Conservation (phyloP, 106 monocot genomes). For the Dendrobium nobile region DNA sequence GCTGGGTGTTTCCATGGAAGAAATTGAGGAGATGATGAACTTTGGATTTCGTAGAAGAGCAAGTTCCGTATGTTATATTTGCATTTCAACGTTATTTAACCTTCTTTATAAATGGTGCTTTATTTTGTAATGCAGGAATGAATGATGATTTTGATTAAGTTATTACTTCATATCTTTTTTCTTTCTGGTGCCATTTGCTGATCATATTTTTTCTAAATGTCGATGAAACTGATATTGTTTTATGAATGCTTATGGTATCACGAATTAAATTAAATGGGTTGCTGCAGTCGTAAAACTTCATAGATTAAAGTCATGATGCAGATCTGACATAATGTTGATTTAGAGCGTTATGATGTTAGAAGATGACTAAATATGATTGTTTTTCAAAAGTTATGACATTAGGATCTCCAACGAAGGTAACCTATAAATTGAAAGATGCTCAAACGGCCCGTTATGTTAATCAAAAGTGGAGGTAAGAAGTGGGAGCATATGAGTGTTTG, state of each 20-base stretch:
- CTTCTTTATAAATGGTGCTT: no score
- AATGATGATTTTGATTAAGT: background rate
- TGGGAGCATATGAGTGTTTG: background rate
- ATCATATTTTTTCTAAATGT: background rate
- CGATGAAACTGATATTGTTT: background rate
- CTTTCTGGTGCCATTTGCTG: background rate
- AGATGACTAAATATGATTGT: background rate
- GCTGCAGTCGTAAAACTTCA: background rate
- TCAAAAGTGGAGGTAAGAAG: background rate
- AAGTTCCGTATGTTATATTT: conserved; percentile 27
- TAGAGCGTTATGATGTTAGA: background rate
- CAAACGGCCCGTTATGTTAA: background rate
- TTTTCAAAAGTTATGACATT: background rate
- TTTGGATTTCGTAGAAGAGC: conserved; percentile 50
- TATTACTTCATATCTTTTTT: background rate
- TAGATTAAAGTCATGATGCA: background rate
- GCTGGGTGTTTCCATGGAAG: conserved; percentile 69
- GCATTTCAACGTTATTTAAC: background rate
- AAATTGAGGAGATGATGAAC: conserved; percentile 78
- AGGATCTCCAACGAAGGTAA: background rate
- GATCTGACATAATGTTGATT: background rate
- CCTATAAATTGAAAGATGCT: background rate
- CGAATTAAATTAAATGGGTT: background rate
- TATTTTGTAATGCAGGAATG: background rate
- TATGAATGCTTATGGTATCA: background rate